phyloP scores from a whole-genome alignment of 768 basidiomycete genomes.

The Boletus edulis region DNA sequence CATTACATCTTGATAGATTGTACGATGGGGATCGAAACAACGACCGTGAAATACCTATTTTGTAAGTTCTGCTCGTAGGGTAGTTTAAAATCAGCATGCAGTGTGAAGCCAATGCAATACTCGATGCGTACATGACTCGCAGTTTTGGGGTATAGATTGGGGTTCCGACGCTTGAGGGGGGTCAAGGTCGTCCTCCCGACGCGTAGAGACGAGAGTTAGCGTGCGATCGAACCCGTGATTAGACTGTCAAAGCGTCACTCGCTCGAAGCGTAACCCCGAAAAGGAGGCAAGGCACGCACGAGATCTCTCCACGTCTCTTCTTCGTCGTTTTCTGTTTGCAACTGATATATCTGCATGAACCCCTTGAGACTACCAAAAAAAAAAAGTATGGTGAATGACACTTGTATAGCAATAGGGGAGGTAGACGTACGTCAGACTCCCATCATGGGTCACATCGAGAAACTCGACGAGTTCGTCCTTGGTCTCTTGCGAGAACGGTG shows the following conservation, averaged over 20 bases:
- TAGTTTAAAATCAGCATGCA: neutral
- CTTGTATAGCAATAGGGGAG: neutral
- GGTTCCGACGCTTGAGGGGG: slow-evolving; percentile 7
- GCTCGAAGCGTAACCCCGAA: neutral
- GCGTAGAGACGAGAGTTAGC: slow-evolving; percentile 55
- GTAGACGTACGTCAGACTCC: slow-evolving; percentile 63
- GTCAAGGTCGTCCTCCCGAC: slow-evolving; percentile 48
- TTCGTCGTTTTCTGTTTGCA: slow-evolving; percentile 84
- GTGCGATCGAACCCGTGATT: slow-evolving; percentile 75
- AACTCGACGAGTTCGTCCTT: slow-evolving; percentile 77
- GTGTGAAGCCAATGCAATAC: neutral
- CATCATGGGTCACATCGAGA: slow-evolving; percentile 70
- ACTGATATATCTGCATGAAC: slow-evolving; percentile 78
- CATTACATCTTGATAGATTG: slow-evolving; percentile 16
- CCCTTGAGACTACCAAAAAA: slow-evolving; percentile 62
- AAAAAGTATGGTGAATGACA: neutral
- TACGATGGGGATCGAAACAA: slow-evolving; percentile 6
- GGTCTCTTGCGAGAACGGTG: slow-evolving; percentile 70
- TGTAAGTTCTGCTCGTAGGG: slow-evolving; percentile 17
- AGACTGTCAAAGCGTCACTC: slow-evolving; percentile 40
- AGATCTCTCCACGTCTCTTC: slow-evolving; percentile 84
- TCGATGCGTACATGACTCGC: slow-evolving; percentile 18
- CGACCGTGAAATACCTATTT: slow-evolving; percentile 1
- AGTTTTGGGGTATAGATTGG: slow-evolving; percentile 11
- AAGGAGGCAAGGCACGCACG: slow-evolving; percentile 38